These are phyloP conservation scores for Platanthera zijinensis DNA, from an alignment of 106 monocot species.

Conservation along the genomic window DNA sequence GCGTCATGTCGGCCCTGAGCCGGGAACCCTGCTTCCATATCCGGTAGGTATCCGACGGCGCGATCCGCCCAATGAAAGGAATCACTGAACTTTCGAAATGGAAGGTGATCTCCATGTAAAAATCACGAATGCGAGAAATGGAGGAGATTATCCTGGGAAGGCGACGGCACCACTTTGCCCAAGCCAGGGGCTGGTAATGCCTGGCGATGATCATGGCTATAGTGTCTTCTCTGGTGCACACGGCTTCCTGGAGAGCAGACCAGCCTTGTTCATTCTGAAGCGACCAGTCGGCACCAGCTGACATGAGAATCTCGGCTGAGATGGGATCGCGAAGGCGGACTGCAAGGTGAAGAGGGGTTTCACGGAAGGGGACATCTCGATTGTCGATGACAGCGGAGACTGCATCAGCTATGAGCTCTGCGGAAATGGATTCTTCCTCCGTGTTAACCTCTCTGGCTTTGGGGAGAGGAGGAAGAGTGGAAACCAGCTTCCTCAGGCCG, in stretches of 20 bases:
- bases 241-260: constrained; percentile 92
- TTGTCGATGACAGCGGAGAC: constrained; percentile 77
- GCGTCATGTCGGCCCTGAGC: constrained; percentile 89
- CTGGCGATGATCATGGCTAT: constrained; percentile 80
- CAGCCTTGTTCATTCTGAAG: constrained; percentile 95
- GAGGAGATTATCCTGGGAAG: constrained; percentile 78
- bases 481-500: constrained; percentile 54
- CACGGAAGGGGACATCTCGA: constrained; percentile 82
- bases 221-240: constrained; percentile 76
- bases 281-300: constrained; percentile 96
- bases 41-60: constrained; percentile 85
- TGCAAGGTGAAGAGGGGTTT: constrained; percentile 97
- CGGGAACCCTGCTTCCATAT: constrained; percentile 93
- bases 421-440: constrained; percentile 64
- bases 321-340: constrained; percentile 75
- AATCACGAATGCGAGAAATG: constrained; percentile 67
- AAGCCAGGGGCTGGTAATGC: constrained; percentile 94
- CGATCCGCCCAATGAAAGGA: constrained; percentile 84
- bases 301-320: constrained; percentile 89
- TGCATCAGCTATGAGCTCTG: constrained; percentile 56
- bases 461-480: constrained; percentile 66
- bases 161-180: constrained; percentile 98
- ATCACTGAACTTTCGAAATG: constrained; percentile 99
- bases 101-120: constrained; percentile 99
- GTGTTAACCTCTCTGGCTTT: constrained; percentile 72